phyloP scores from a whole-genome alignment of 1,139 yeast genomes.

The Yamadazyma aaseri region DNA sequence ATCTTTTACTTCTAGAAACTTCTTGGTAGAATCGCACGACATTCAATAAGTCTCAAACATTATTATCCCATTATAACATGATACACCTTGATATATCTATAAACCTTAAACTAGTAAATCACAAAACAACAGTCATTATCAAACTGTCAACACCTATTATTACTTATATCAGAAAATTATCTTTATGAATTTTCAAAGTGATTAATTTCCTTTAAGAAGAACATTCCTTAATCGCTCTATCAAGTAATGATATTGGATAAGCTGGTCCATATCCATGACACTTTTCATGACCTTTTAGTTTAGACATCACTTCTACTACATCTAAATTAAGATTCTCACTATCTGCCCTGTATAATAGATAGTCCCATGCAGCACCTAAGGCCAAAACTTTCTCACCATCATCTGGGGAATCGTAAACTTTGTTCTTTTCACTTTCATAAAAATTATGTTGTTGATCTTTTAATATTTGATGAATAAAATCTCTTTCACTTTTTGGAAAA shows the following conservation, averaged over 20 bases:
- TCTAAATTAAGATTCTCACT: slow-evolving; percentile 48
- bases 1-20: slow-evolving; percentile 11
- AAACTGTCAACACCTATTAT: not conserved
- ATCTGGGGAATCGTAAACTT: slow-evolving; percentile 37
- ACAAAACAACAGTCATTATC: not conserved
- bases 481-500: slow-evolving; percentile 38
- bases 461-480: slow-evolving; percentile 32
- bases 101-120: not conserved
- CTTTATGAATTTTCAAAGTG: too few relatives aligned
- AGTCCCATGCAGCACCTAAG: slow-evolving; percentile 83
- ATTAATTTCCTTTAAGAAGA: not conserved
- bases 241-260: slow-evolving; percentile 52
- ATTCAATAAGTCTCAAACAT: too few relatives aligned
- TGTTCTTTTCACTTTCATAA: slow-evolving; percentile 21
- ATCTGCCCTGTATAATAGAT: slow-evolving; percentile 49
- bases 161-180: too few relatives aligned
- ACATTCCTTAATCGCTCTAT: slow-evolving; percentile 27
- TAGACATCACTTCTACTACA: slow-evolving; percentile 54
- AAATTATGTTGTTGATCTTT: slow-evolving; percentile 22
- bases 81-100: too few relatives aligned
- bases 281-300: slow-evolving; percentile 62
- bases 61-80: too few relatives aligned
- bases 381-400: slow-evolving; percentile 53
- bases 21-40: slow-evolving; percentile 3
- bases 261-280: slow-evolving; percentile 90